Base-by-base conservation (phyloP, 2,329 filamentous ascomycete species). In the Fusarium beomiforme region DNA sequence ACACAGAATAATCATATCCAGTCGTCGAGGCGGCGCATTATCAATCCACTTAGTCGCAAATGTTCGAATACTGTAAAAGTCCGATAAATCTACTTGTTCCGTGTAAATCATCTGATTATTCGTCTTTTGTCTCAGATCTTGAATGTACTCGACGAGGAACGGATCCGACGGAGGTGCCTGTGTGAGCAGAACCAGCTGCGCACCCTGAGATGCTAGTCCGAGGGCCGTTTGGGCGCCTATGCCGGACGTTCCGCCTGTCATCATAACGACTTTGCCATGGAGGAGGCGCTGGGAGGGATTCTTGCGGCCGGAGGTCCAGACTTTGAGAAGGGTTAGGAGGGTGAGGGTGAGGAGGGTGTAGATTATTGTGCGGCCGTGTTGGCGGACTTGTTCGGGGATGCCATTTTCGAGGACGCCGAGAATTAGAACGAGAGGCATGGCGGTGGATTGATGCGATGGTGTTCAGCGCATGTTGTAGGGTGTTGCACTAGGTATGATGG, bases 31-130 rank as follows among this genome's bases (percentile, higher is more conserved):
- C 5, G 96, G 95, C 24, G 93, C 89, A 80, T 98, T 98, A 81
- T 99, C 95, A 72, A 99, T 94, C 95, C 97, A 99, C 84, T 94
- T 95, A 0, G 96, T 99, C 16, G 96, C 96, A 79, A 99, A 99
- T 69, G 91, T 87, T 41, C 96, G 92, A 75, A 99, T 91, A 80
- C 93, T 97, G 80, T 97, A 90, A n/a, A 99, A 85, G 19, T 92
- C 95, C 16, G 91, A 84, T 31, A 99, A 88, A 78, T 99, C 94
- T 75, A 97, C 94, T 82, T 97, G 93, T 81, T 99, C 96, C 65
- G 96, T 94, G 77, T 97, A 98, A 74, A 99, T 93, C 77, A 99
- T 86, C 64, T 95, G 86, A 82, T 98, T 98, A 34, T 89, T 87
- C 11, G 94, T 93, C 58, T 87, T 85, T 31, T 87, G 85, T 59